Base-by-base conservation (phyloP, 164 flowering plant genomes). In the Sextonia rubra region DNA sequence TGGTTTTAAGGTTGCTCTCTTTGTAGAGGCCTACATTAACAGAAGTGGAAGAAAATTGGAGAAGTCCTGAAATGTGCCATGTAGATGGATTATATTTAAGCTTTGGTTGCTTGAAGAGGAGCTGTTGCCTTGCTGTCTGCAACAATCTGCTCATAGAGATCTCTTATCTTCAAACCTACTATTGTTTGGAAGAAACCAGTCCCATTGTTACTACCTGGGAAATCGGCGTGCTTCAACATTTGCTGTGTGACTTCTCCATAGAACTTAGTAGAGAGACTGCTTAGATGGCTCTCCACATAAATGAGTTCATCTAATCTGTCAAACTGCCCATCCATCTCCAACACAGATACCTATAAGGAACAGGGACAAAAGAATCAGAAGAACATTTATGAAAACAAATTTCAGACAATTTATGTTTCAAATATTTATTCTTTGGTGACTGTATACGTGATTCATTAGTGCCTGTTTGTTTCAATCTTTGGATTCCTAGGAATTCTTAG, bases 301-400 rank as follows among this genome's bases (percentile, higher is more conserved):
- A 94, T 92, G 17, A 94, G 89, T 78, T 94, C 98, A 74, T 94
- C 97, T 78, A 94, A 70, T 86, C 94, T 90, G 86, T 94, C 98
- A 72, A 94, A 92, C 71, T 88, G 93, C 30, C 98, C 98, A 77
- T 94, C 97, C 98, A 94, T 94, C 81, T 94, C 97, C 87, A 94
- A 58, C 48, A 89, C 86, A 17, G 97, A 91, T 23, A 94, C 98
- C 98, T 94, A 37, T 30, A 32, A 32, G 60, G 14, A 26, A 47
- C 55, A 49, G 15, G 44, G 60, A 20, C 32, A 24, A 24, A 23
- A 24, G 71, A 49, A 49, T 24, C 27, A 69, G 23, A 69, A 8
- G 23, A 47, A 25, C 27, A 30, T 11, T 5, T 32, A 14, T 14
- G 4, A 27, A 17, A 15, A 29, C 30, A 5, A 15, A 26, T 25